Percentiles rank a stretch among this genome's conserved stretches.
Conservation (phyloP, 441 rosid species). For the Eutrema salsugineum region DNA sequence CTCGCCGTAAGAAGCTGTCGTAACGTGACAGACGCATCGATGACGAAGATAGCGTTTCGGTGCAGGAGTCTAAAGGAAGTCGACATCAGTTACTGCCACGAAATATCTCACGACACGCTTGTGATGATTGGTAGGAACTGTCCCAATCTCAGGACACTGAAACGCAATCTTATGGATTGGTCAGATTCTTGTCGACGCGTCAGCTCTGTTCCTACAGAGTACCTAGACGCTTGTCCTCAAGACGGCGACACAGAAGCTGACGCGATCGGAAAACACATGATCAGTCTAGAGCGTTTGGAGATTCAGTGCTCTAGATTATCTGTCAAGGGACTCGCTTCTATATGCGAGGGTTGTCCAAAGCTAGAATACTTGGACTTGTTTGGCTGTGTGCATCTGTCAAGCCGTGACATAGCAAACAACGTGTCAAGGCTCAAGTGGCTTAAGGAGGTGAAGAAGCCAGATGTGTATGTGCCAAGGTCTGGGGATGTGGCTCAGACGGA, state of each 20-base stretch:
- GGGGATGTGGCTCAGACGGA: slow-evolving; percentile 43
- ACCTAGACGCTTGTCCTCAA: slow-evolving; percentile 70
- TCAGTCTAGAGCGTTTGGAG: slow-evolving; percentile 57
- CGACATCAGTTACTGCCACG: slow-evolving; percentile 79
- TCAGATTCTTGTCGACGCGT: slow-evolving; percentile 59
- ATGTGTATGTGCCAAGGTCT: slow-evolving; percentile 63
- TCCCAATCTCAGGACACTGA: slow-evolving; percentile 52
- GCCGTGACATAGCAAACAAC: slow-evolving; percentile 53
- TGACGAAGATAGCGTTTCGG: slow-evolving; percentile 56
- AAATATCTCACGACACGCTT: slow-evolving; percentile 65
- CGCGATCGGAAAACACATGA: slow-evolving; percentile 64
- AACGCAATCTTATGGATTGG: slow-evolving; percentile 75
- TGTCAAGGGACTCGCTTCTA: slow-evolving; percentile 45
- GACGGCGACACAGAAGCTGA: slow-evolving; percentile 79
- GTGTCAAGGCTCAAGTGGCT: slow-evolving; percentile 46
- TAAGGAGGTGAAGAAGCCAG: slow-evolving; percentile 58
- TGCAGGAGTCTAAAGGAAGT: slow-evolving; percentile 59
- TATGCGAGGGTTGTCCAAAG: slow-evolving; percentile 63
- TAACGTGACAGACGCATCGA: slow-evolving; percentile 65
- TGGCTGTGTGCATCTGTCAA: slow-evolving; percentile 69
- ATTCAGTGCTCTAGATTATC: slow-evolving; percentile 63
- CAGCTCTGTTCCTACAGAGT: slow-evolving; percentile 61
- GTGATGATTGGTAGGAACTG: slow-evolving; percentile 63
- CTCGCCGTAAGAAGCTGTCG: slow-evolving; percentile 68
- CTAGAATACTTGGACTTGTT: slow-evolving; percentile 60